Base-by-base conservation (phyloP, 1,139 yeast genomes). In the Candida sojae region DNA sequence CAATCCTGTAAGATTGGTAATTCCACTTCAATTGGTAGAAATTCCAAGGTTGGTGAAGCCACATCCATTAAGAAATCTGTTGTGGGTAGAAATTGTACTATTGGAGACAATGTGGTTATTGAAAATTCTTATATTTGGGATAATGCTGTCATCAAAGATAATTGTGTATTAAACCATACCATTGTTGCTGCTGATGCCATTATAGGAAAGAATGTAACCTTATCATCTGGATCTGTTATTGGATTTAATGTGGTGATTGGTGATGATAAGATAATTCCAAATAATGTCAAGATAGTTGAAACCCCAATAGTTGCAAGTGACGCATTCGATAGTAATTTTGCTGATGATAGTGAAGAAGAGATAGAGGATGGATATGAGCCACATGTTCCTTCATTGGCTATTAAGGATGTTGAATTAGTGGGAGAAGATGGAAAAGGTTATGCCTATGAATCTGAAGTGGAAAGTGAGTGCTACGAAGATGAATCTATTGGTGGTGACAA, bases 121-220 rank as follows among this genome's bases (percentile, higher is more conserved):
- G 77, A 71, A 43, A 85, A 88, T 58, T 83, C 96, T 23, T 92
- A 88, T 61, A 79, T 93, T 41, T 93, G 97, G 96, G 96, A 90
- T 56, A 80, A 86, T 56, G 85, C 88, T 1, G 68, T 72, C 1
- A 82, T 95, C 53, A 90, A 80, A 48, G 95, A 90, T 61, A 77
- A 82, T 43, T 75, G 81, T 12, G 67, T 64, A 0, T 68, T 93
- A 21, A 73, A 71, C 41, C 80, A 82, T 55, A 75, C 95, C 0
- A 84, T 93, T 37, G 76, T 93, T 35, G 97, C 96, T 1, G 71
- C 80, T 32, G 68, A 77, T 54, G 86, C 86, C 0, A 64, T 66
- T 2, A 69, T 93, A 47, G 84, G 84, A 25, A 53, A 69, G 4
- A 73, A 75, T 47, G 83, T 82, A 7, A 64, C 58, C 2, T 57